A percentile compares a stretch with the other conserved stretches of the same genome.
These are phyloP conservation scores for Candida freyschussii DNA, from an alignment of 1,139 yeast species.

Conservation along the genomic window DNA sequence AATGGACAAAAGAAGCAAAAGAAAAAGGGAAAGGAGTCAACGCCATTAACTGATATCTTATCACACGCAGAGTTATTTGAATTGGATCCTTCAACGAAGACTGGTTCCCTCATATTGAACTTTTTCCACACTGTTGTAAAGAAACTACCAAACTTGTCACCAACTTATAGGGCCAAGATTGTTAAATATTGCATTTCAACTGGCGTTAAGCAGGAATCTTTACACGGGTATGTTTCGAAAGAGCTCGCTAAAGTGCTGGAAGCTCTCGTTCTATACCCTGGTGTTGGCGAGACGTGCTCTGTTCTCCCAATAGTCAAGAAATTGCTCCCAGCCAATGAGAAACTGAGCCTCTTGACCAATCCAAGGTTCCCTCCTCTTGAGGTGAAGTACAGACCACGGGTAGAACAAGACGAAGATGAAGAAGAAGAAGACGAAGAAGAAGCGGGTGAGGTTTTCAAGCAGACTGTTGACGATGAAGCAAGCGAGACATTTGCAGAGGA, in stretches of 20 bases:
- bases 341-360: constrained; percentile 58
- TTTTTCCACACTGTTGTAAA: constrained; percentile 49
- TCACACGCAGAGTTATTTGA: constrained; percentile 62
- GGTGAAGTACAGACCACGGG: constrained; percentile 19
- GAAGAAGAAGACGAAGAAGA: constrained; percentile 15
- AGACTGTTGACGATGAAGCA: constrained; percentile 1
- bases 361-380: constrained; percentile 64
- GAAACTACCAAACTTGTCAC: constrained; percentile 47
- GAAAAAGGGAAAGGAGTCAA: constrained; percentile 40
- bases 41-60: constrained; percentile 62
- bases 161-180: constrained; percentile 59
- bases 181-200: constrained; percentile 47
- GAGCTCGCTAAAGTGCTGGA: constrained; percentile 40
- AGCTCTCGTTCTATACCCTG: constrained; percentile 59
- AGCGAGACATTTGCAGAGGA: constrained; percentile 10
- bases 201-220: constrained; percentile 25
- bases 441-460: constrained; percentile 5
- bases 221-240: constrained; percentile 25
- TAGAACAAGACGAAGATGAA: constrained; percentile 24
- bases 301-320: constrained; percentile 67
- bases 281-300: constrained; percentile 50
- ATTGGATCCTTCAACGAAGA: constrained; percentile 35
- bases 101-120: constrained; percentile 37
- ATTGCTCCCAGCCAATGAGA: constrained; percentile 33
- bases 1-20: constrained; percentile 33